These are phyloP conservation scores for Suillus alpinus DNA, from an alignment of 768 basidiomycete genomes.

Conservation along the genomic window DNA sequence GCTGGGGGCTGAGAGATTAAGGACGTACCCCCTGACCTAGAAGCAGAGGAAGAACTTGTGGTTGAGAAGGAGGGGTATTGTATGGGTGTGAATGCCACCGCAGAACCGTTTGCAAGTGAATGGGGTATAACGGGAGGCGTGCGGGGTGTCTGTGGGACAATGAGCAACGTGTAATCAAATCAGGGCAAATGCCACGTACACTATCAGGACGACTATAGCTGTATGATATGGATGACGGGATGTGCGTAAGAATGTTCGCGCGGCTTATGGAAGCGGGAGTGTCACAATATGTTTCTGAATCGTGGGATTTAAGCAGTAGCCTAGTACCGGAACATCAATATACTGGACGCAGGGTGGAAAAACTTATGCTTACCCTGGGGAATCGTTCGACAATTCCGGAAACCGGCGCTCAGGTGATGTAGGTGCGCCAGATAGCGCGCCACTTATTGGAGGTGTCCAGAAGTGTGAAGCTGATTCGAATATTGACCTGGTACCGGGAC, in stretches of 20 bases:
- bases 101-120: constrained; percentile 37
- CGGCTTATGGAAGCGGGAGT: constrained; percentile 24
- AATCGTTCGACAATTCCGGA: constrained; percentile 13
- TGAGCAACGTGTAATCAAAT: constrained; percentile 6
- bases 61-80: constrained; percentile 52
- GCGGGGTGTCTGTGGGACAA: constrained; percentile 31
- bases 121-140: constrained; percentile 32
- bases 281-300: constrained; percentile 13
- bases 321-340: constrained; percentile 14
- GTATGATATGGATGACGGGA: constrained; percentile 44
- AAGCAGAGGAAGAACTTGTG: constrained; percentile 35
- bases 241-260: constrained; percentile 38
- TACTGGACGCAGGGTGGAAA: background rate
- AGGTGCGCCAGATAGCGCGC: constrained; percentile 15
- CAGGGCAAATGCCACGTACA: constrained; percentile 32
- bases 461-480: constrained; percentile 12
- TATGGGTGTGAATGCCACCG: constrained; percentile 38
- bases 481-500: constrained; percentile 8
- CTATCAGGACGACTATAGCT: constrained; percentile 48
- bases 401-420: constrained; percentile 7
- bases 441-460: constrained; percentile 15
- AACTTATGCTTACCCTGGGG: constrained; percentile 18
- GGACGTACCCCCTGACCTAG: constrained; percentile 27
- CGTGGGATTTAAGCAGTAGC: constrained; percentile 12
- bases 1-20: constrained; percentile 44